These are phyloP conservation scores for Millerozyma miso DNA, from an alignment of 805 yeast species.

Conservation along the genomic window DNA sequence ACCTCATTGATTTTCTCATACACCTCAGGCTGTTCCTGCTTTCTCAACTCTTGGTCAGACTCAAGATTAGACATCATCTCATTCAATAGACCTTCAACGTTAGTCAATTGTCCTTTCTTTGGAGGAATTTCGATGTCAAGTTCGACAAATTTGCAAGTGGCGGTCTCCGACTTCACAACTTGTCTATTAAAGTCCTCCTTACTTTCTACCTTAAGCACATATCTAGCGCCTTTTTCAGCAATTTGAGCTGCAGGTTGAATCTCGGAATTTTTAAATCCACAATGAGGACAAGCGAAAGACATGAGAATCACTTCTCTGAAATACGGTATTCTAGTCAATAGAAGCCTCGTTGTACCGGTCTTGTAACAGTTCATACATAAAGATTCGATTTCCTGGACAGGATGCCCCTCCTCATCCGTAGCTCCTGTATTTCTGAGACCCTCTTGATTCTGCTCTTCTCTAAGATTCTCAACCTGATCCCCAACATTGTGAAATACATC, in stretches of 20 bases:
- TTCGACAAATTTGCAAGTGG: constrained; percentile 74
- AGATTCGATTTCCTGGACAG: constrained; percentile 93
- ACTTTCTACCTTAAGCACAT: constrained; percentile 61
- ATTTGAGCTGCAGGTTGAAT: constrained; percentile 93
- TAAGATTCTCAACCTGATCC: constrained; percentile 35
- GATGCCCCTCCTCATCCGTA: constrained; percentile 80
- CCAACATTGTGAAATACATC: constrained; percentile 32
- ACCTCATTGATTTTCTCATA: constrained; percentile 73
- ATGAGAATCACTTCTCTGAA: constrained; percentile 87
- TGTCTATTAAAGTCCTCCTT: constrained; percentile 81
- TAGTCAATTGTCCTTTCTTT: constrained; percentile 87
- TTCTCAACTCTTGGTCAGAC: constrained; percentile 78
- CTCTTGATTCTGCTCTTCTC: constrained; percentile 11
- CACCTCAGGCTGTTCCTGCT: constrained; percentile 67
- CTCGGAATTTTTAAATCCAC: constrained; percentile 87
- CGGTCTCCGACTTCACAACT: constrained; percentile 86
- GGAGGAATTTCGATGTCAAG: constrained; percentile 94
- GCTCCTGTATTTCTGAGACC: constrained; percentile 66
- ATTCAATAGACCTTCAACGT: constrained; percentile 79
- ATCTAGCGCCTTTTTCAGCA: constrained; percentile 82
- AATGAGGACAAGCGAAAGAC: constrained; percentile 95
- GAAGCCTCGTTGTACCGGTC: constrained; percentile 75
- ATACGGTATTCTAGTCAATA: constrained; percentile 85
- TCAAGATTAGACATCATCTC: constrained; percentile 82
- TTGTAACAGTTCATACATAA: constrained; percentile 94